Conservation (phyloP, 2,329 filamentous ascomycete species). For the Arachnomyces sp. region DNA sequence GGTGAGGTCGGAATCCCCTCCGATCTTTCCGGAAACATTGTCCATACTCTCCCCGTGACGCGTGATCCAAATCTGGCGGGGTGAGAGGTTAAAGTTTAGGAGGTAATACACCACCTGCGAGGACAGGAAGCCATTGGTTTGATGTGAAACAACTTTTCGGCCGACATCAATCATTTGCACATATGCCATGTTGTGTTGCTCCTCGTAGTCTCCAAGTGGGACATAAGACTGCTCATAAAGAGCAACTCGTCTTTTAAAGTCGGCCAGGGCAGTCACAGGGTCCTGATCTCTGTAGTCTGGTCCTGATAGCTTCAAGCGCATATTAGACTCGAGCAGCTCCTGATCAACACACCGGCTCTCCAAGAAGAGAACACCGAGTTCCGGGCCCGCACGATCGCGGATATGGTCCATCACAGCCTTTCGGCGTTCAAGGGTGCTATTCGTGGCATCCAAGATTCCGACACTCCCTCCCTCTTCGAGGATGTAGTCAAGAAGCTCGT, state of each 20-base stretch:
- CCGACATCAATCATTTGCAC: slow-evolving; percentile 98
- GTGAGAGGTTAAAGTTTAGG: slow-evolving; percentile 91
- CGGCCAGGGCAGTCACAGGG: slow-evolving; percentile 69
- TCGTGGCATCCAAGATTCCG: slow-evolving; percentile 93
- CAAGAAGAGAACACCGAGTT: slow-evolving; percentile 84
- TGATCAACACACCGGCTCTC: slow-evolving; percentile 88
- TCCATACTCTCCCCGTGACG: slow-evolving; percentile 86
- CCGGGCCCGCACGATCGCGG: slow-evolving; percentile 69
- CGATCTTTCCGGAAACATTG: slow-evolving; percentile 79
- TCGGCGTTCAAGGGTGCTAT: slow-evolving; percentile 82
- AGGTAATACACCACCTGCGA: slow-evolving; percentile 90
- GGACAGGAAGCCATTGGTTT: slow-evolving; percentile 83
- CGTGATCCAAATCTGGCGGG: slow-evolving; percentile 96
- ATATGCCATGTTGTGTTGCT: slow-evolving; percentile 83
- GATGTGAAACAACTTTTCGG: slow-evolving; percentile 83
- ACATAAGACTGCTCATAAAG: slow-evolving; percentile 94
- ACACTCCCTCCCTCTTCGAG: slow-evolving; percentile 74
- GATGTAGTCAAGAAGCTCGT: slow-evolving; percentile 87
- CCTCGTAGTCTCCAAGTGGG: slow-evolving; percentile 82
- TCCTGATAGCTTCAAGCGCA: slow-evolving; percentile 90
- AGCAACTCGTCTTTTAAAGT: slow-evolving; percentile 86
- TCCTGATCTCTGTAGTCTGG: slow-evolving; percentile 96
- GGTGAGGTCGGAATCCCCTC: slow-evolving; percentile 79
- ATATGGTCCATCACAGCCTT: slow-evolving; percentile 78
- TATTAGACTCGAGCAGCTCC: slow-evolving; percentile 82